Evolutionary conservation across 495 filamentous ascomycete genomes (phyloP).

Genomic region (Penicillium turbatum): DNA sequence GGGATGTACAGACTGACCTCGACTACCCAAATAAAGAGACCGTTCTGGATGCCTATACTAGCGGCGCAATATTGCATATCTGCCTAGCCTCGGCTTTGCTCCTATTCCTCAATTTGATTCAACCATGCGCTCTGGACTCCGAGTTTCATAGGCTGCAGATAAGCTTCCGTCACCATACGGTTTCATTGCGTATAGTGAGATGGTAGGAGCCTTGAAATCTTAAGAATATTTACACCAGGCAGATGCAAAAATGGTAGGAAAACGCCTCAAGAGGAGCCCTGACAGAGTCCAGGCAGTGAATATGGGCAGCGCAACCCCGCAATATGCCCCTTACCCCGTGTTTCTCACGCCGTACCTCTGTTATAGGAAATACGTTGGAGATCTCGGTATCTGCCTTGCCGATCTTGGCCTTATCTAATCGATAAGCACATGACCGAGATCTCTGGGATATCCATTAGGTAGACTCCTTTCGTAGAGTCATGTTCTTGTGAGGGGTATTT

Average conservation of each 20-base stretch:
- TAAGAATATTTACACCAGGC: not conserved
- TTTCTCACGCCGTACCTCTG: not conserved
- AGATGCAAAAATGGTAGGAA: not conserved
- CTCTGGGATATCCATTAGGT: not conserved
- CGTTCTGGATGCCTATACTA: slow-evolving; percentile 5
- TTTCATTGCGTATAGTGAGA: not conserved
- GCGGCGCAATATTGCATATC: slow-evolving; percentile 3
- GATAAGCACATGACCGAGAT: slow-evolving; percentile 16
- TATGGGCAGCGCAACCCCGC: not conserved
- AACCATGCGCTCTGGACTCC: not conserved
- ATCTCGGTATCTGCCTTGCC: slow-evolving; percentile 5
- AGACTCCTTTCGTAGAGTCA: not conserved
- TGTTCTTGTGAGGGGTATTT: not conserved
- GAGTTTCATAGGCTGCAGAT: slow-evolving; percentile 11
- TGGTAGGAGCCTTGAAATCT: not conserved
- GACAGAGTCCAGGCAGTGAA: not conserved
- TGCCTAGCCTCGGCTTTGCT: not conserved
- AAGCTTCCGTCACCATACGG: slow-evolving; percentile 7
- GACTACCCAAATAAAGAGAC: not conserved
- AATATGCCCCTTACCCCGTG: not conserved
- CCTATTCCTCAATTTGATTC: not conserved
- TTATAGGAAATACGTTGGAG: not conserved
- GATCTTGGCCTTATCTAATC: slow-evolving; percentile 27
- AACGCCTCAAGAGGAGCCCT: not conserved
- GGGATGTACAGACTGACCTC: not conserved